Evolutionary conservation across 2,329 filamentous ascomycete species (phyloP).

Genomic region (Mollisiaceae sp.): DNA sequence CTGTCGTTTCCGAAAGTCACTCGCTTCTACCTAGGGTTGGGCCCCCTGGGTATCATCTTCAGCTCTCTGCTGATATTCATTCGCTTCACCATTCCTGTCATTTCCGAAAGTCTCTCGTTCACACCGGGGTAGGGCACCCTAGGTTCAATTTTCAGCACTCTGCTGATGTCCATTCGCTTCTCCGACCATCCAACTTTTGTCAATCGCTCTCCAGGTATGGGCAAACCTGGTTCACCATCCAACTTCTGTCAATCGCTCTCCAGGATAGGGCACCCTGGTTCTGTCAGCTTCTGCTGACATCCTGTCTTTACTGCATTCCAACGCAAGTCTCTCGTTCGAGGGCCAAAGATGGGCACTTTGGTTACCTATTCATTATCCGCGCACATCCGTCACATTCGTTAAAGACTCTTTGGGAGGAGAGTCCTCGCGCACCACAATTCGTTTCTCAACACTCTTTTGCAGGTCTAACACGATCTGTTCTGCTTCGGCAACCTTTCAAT

Average conservation of each 20-base stretch:
- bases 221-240: background rate
- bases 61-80: background rate
- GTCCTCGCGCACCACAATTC: background rate
- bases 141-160: background rate
- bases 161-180: conserved; percentile 1
- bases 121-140: background rate
- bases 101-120: background rate
- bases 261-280: background rate
- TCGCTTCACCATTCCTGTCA: too few species aligned
- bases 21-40: background rate
- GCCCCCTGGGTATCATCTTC: background rate
- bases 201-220: too few species aligned
- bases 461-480: background rate
- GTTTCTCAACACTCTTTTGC: background rate
- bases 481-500: background rate
- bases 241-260: background rate
- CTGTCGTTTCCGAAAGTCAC: background rate
- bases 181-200: background rate
- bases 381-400: conserved; percentile 3
- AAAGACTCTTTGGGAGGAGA: conserved; percentile 2
- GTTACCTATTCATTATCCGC: conserved; percentile 1
- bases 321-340: conserved; percentile 1
- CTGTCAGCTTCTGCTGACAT: background rate
- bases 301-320: conserved; percentile 2
- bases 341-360: conserved; percentile 5